Base-by-base conservation (phyloP, 345 rosid genomes). In the Aegle marmelos region DNA sequence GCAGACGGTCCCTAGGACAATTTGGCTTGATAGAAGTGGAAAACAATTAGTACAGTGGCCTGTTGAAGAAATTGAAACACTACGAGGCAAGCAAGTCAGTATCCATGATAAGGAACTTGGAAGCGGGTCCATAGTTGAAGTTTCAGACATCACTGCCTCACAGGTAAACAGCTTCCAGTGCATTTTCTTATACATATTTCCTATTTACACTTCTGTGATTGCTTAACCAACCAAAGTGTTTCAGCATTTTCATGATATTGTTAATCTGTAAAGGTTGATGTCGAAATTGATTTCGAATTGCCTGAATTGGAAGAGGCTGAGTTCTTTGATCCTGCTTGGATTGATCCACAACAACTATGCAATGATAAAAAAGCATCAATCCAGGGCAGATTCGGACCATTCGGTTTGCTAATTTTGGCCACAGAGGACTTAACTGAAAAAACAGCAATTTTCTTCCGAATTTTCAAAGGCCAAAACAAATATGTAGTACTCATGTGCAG, bases 41-140 rank as follows among this genome's bases (percentile, higher is more conserved):
- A 89, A 83, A 82, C 93, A 84, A 69, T 67, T 91, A 76, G 60
- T 90, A 14, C 96, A 89, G 78, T 81, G 90, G 93, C 96, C 94
- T 17, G 83, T 93, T 1, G 89, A 91, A 76, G 96, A 93, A 80
- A 80, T 89, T 68, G 69, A 86, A 10, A 68, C 65, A 37, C 76
- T 91, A 33, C 82, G 84, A 17, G 82, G 80, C 22, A 79, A 82
- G 3, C 73, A 78, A 48, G 86, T 87, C 58, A 82, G 36, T 57
- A 63, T 83, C 28, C 68, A 62, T 24, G 76, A 17, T 24, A 69
- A 22, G 79, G 73, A 68, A 10, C 82, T 91, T 2, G 50, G 79
- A 61, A 28, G 82, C 9, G 85, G 88, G 36, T 79, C 88, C 1
- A 60, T 36, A 9, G 16, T 89, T 65, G 90, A 90, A 86, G 82